phyloP scores from a whole-genome alignment of 768 basidiomycete species.

The Leccinum uliginosum region DNA sequence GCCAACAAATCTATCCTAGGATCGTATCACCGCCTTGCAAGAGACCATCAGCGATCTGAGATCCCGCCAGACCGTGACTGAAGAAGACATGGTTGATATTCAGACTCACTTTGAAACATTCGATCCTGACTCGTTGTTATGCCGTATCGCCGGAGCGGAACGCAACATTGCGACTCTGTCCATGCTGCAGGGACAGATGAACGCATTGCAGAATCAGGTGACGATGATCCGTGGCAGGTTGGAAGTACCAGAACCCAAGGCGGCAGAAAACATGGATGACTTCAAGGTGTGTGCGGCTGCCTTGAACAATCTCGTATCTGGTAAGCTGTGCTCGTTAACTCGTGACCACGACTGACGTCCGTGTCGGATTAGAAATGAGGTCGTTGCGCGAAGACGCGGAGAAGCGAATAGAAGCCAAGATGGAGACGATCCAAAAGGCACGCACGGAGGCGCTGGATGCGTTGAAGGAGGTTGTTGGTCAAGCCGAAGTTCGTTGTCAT shows the following conservation, averaged over 20 bases:
- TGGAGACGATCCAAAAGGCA: constrained; percentile 40
- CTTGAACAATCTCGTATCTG: constrained; percentile 38
- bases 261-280: constrained; percentile 16
- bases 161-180: constrained; percentile 31
- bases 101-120: constrained; percentile 38
- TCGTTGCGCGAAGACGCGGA: constrained; percentile 39
- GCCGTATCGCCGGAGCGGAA: constrained; percentile 25
- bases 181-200: constrained; percentile 24
- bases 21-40: constrained; percentile 21
- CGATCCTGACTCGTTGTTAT: constrained; percentile 31
- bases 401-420: constrained; percentile 43
- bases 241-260: constrained; percentile 14
- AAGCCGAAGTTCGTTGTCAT: constrained; percentile 26
- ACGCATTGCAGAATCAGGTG: constrained; percentile 15
- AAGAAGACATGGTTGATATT: constrained; percentile 31
- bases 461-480: constrained; percentile 33
- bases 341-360: background rate
- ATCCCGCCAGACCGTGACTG: constrained; percentile 21
- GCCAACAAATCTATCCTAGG: constrained; percentile 14
- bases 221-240: constrained; percentile 17
- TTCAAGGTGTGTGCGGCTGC: constrained; percentile 30
- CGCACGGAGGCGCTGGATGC: constrained; percentile 36
- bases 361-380: constrained; percentile 39
- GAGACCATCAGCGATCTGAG: constrained; percentile 17
- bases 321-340: constrained; percentile 26